phyloP scores from a whole-genome alignment of 768 basidiomycete genomes.

The Phallus indusiatus region DNA sequence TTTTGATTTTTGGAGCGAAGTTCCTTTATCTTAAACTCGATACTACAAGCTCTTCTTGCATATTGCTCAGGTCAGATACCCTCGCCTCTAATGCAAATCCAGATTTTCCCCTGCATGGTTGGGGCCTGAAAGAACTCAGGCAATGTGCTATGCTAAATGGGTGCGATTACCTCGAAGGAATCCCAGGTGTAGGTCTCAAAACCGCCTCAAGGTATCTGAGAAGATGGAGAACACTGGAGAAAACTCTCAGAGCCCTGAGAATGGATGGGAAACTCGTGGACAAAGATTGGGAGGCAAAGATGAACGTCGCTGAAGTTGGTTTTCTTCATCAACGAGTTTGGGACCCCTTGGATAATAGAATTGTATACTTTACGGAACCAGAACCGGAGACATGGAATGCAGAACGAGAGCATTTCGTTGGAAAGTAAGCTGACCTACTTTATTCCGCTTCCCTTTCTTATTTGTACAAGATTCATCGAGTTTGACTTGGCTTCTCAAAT shows the following conservation, averaged over 20 bases:
- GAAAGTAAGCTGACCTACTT: conserved; percentile 38
- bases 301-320: conserved; percentile 78
- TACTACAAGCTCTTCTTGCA: conserved; percentile 48
- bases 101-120: conserved; percentile 73
- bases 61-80: conserved; percentile 54
- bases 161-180: conserved; percentile 87
- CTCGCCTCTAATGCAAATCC: conserved; percentile 51
- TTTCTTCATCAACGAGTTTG: conserved; percentile 92
- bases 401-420: conserved; percentile 62
- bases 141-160: conserved; percentile 90
- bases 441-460: not conserved
- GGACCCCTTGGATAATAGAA: conserved; percentile 51
- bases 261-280: conserved; percentile 83
- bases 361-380: conserved; percentile 66
- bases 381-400: conserved; percentile 44
- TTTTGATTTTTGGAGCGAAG: conserved; percentile 94
- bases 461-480: conserved; percentile 47
- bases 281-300: conserved; percentile 60
- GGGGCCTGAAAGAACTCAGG: conserved; percentile 86
- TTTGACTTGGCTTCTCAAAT: conserved; percentile 53
- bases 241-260: conserved; percentile 63
- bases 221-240: conserved; percentile 81
- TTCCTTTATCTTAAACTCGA: conserved; percentile 94
- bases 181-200: conserved; percentile 88
- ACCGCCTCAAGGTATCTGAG: conserved; percentile 77